Base-by-base conservation (phyloP, 129 eudicot species). In the Lonicera japonica region DNA sequence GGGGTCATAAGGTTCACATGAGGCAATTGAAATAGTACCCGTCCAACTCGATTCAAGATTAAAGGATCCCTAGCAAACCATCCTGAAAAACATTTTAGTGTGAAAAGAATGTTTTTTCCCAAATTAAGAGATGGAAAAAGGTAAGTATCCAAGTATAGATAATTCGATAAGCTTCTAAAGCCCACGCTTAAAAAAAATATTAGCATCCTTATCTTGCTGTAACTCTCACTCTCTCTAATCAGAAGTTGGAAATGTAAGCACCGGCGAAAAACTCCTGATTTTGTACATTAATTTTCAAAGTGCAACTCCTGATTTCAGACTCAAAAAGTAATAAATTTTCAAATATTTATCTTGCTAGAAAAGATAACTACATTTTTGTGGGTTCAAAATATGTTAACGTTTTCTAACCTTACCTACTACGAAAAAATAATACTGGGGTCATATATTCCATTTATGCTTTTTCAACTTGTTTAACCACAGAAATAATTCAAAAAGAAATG, bases 41-140 rank as follows among this genome's bases (percentile, higher is more conserved):
- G 69, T 22, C 97, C 97, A 60, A 91, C 83, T 58, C 36, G 73
- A 25, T 87, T 86, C 89, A 91, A 57, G 39, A 78, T 75, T 21
- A 20, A 65, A 15, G 95, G 89, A 77, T 87, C 94, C 73, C 90
- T 77, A 48, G 86, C 85, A 82, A 87, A 91, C 97, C 97, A 91
- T 58, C 97, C 97, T 90, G 79, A 16, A 38, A 43, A 14, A 68
- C 14, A 8, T 15, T 9, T 47, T 1, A 14, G 53, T 11, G 22
- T 59, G 8, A 34, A 16, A 50, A n/a, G 22, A 13, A 25, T 25
- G 21, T n/a, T n/a, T 5, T 46, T 50, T 59, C 24, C 47, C 16
- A 56, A 25, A 36, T 34, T 17, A 29, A 48, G 5, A 47, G 47
- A 19, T 13, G 5, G 16, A 24, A 3, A 56, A 12, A 21, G 21